Percentiles rank a stretch among this genome's conserved stretches.
phyloP scores from a whole-genome alignment of 1,139 yeast species.

The Trichomonascaceae sp. region DNA sequence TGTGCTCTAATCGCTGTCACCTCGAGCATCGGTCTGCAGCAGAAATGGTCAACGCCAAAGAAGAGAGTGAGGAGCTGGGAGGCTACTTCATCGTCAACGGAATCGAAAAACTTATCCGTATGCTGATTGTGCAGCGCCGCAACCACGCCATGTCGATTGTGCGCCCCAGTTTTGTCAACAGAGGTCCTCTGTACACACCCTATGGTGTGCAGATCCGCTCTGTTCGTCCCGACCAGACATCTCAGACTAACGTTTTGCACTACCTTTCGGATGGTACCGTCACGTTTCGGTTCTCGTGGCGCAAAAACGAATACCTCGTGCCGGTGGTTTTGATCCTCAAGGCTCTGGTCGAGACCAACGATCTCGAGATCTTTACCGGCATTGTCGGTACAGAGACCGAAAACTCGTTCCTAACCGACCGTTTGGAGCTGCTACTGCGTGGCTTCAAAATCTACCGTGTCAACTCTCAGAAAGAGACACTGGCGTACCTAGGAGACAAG shows the following conservation, averaged over 20 bases:
- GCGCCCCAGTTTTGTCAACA: constrained; percentile 85
- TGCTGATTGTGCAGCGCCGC: constrained; percentile 95
- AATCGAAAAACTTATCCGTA: constrained; percentile 88
- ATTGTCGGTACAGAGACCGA: constrained; percentile 78
- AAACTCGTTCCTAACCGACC: constrained; percentile 93
- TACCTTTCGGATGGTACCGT: constrained; percentile 93
- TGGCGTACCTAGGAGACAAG: constrained; percentile 90
- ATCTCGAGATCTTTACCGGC: constrained; percentile 90
- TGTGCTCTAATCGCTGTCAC: constrained; percentile 83
- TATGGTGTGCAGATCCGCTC: constrained; percentile 91
- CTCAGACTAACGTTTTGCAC: constrained; percentile 93
- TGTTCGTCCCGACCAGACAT: constrained; percentile 93
- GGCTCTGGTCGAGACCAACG: constrained; percentile 82
- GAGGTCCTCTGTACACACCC: constrained; percentile 83
- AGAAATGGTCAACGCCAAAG: constrained; percentile 64
- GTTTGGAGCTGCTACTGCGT: constrained; percentile 84
- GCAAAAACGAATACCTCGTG: constrained; percentile 84
- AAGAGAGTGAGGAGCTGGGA: constrained; percentile 92
- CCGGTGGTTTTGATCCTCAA: constrained; percentile 90
- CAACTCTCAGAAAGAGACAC: constrained; percentile 71
- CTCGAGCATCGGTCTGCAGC: constrained; percentile 70
- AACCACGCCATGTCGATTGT: constrained; percentile 97
- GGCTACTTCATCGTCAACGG: constrained; percentile 96
- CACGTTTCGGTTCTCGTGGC: constrained; percentile 93
- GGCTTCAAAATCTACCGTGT: constrained; percentile 72